Evolutionary conservation across 176 grass and related monocot species (phyloP), one percentile per base, ranked within the genome.

Genomic region (Rhynchospora breviuscula): DNA sequence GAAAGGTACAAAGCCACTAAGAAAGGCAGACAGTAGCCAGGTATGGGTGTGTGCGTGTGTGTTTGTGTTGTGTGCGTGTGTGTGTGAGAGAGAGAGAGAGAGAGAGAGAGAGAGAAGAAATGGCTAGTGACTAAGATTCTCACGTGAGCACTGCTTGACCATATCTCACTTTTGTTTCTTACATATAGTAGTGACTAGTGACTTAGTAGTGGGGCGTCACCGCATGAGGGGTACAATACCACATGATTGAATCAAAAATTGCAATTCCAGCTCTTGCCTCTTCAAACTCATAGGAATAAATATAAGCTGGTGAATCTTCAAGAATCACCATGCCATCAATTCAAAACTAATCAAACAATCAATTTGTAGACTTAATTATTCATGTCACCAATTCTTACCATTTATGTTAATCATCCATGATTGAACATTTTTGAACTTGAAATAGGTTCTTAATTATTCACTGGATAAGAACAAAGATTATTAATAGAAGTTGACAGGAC

Each of bases 71-170:
- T 74, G 22, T 49, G 21, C 31, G 68, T 87, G 77, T 40, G 4
- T 40, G 65, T 2, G 43, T 29, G 63, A 15, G 25, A 35, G 11
- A 35, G 11, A 40, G 11, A 67, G 7, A 21, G 7, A 6, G 10
- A 61, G 13, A 82, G 61, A 17, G 82, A 77, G 69, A 56, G 11
- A 47, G 68, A 47, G 21, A 53, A 58, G 15, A 87, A 91, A 91
- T 94, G 91, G 68, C 5, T 48, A 18, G 52, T 95, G 89, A 98
- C 86, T 85, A 98, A 86, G 91, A 90, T 85, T 91, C 85, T 91
- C 87, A 91, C 49, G 75, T 85, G 87, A 79, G 58, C 81, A 84
- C 47, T 80, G 58, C 80, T 90, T 88, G 59, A 83, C 67, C 81
- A 82, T 82, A 52, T 82, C 51, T 67, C 1, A 8, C 46, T 53